Evolutionary conservation across 2,329 filamentous ascomycete species (phyloP), one percentile per base, ranked within the genome.

Genomic region (Aspergillus clavatus): DNA sequence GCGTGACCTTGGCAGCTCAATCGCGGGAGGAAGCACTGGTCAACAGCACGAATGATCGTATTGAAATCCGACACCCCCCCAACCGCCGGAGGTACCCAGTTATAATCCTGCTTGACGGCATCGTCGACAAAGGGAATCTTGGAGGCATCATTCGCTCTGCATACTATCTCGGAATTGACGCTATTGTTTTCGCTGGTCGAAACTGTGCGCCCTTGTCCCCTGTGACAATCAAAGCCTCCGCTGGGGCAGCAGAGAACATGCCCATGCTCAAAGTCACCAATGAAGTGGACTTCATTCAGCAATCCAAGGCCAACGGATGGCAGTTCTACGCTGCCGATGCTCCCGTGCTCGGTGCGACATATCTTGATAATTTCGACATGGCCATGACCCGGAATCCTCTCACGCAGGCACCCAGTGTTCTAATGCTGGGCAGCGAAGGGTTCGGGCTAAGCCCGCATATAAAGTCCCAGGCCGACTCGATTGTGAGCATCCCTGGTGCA

Each of bases 61-160:
- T 87, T 50, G 45, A 49, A 6, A 61, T 69, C 36, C 46, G 58
- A 40, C 54, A 53, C 14, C 47, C 56, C 3, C 21, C 48, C 2
- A 40, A 51, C 22, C 45, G 42, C 43, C 40, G 12, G n/a, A 55
- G 58, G 45, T 72, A 63, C 45, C 72, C 72, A 0, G 63, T 74
- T 21, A 58, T 67, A 26, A 52, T 74, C 14, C 62, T 77, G 33
- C 64, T 72, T 7, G 68, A 72, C 42, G 67, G 67, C n/a, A 60
- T 77, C 45, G 71, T 89, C 7, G 91, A 98, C 60, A 86, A 89
- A 0, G 89, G 88, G 21, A 98, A 98, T 61, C 73, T 97, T 1
- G 93, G 93, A 33, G 89, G 84, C 18, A 91, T 97, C 48, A 76
- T 97, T 35, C 86, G 93, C 27, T 88, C 88, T 5, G 89, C 89